Evolutionary conservation across 495 filamentous ascomycete genomes (phyloP), one percentile per base, ranked within the genome.

Genomic region (Sporormia fimetaria): DNA sequence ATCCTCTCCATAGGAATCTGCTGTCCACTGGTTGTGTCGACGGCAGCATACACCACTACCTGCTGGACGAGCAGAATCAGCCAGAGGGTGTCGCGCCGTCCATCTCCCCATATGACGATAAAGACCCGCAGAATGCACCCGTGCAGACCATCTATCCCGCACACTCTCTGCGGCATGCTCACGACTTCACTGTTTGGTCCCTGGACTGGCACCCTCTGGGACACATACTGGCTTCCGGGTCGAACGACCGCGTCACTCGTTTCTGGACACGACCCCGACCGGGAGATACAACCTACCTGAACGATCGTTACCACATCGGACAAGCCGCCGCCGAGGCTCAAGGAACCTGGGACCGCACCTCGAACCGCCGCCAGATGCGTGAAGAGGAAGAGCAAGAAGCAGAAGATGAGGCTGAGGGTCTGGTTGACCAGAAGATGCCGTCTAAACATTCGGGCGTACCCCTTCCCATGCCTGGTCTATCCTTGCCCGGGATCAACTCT

Each of bases 211-310:
- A 98, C 54, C 90, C 90, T 1, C 67, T 95, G 0, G 90, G 90
- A 15, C 90, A 98, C 54, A 88, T 98, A 44, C 71, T 98, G 18
- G 86, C 87, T n/a, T 93, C 90, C n/a, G 90, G 90, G 3, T 94
- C 88, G 2, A 98, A 98, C 59, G 90, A 98, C 61, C 80, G 88
- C 32, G 84, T 92, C 31, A 95, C 90, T 6, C 76, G 88, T 23
- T 98, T 98, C 66, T 98, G 90, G 90, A 82, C 85, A 10, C 76
- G 90, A 14, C 68, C 83, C 5, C 67, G 90, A 32, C 90, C 90
- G 2, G 90, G 90, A 21, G 90, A 95, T 51, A 74, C 70, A 36
- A 76, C 79, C 40, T 79, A 76, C 55, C 75, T 83, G 66, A 84
- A 81, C 54, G 90, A 96, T 58, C 74, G 84, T 29, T 93, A 88